phyloP scores from a whole-genome alignment of 306 rosid species.

The Citrullus amarus region DNA sequence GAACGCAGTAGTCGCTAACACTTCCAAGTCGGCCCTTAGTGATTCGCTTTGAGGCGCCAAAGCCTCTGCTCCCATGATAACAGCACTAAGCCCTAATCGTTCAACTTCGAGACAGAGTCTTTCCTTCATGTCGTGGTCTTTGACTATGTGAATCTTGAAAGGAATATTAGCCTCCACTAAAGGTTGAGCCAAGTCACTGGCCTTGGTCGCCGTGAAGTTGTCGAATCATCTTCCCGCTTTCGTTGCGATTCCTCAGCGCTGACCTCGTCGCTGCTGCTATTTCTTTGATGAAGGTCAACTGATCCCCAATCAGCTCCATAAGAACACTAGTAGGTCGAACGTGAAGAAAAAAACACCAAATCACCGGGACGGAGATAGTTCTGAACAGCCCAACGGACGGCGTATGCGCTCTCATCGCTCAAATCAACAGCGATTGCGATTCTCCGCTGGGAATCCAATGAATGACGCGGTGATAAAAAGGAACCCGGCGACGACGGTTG shows the following conservation, averaged over 20 bases:
- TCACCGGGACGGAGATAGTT: constrained; percentile 85
- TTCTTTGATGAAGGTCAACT: not conserved
- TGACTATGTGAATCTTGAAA: constrained; percentile 72
- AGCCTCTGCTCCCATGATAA: constrained; percentile 88
- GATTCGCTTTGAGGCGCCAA: constrained; percentile 51
- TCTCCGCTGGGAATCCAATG: constrained; percentile 45
- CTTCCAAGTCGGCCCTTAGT: constrained; percentile 61
- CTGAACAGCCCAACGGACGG: constrained; percentile 84
- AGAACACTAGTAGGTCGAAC: constrained; percentile 73
- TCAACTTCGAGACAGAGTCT: constrained; percentile 87
- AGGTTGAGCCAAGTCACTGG: constrained; percentile 53
- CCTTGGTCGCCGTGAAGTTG: constrained; percentile 50
- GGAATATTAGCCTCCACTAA: constrained; percentile 55
- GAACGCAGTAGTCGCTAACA: constrained; percentile 83
- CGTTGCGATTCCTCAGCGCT: constrained; percentile 27
- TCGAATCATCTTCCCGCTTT: constrained; percentile 63
- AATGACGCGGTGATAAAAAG: not conserved
- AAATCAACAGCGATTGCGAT: constrained; percentile 91
- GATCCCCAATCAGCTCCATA: constrained; percentile 98
- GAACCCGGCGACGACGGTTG: constrained; percentile 18
- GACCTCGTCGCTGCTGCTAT: not conserved
- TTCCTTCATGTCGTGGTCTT: constrained; percentile 93
- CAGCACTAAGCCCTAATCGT: constrained; percentile 77
- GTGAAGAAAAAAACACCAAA: constrained; percentile 76
- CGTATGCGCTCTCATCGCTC: constrained; percentile 85